A percentile compares a stretch with the other conserved stretches of the same genome.
Evolutionary conservation across 129 eudicot genomes (phyloP).

Genomic region (carrot (Daucus carota)): DNA sequence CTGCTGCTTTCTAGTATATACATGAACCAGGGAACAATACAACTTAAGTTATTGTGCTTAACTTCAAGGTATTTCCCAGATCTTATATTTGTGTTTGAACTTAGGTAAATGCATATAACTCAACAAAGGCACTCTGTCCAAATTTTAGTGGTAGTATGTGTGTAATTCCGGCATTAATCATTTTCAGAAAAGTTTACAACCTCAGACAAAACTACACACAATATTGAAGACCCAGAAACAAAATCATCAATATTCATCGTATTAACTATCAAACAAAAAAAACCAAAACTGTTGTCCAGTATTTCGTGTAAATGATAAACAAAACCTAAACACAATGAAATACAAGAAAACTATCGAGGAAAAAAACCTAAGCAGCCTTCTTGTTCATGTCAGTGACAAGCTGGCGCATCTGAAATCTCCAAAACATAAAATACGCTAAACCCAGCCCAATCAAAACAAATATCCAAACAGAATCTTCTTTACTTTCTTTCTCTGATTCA

Average conservation of each 20-base stretch:
- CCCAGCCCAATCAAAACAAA: conserved; percentile 77
- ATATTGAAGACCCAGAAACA: not conserved
- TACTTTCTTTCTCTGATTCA: conserved; percentile 49
- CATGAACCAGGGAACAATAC: no score
- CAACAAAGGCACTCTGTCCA: no score
- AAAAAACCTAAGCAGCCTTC: conserved; percentile 25
- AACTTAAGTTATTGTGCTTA: not conserved
- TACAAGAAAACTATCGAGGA: not conserved
- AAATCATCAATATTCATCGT: not conserved
- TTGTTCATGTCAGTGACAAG: conserved; percentile 64
- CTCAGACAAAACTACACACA: no score
- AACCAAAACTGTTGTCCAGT: not conserved
- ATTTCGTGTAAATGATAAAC: not conserved
- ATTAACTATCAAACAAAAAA: not conserved
- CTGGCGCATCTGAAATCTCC: conserved; percentile 80
- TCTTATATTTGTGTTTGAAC: no score
- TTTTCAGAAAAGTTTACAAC: no score
- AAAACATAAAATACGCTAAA: conserved; percentile 60
- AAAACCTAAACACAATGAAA: not conserved
- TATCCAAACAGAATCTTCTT: conserved; percentile 48
- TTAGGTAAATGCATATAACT: no score
- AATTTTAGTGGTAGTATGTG: not conserved
- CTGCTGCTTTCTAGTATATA: no score
- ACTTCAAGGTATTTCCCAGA: not conserved
- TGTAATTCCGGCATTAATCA: not conserved